phyloP scores from a whole-genome alignment of 1,284 basidiomycete genomes.

The Papiliotrema fonsecae region DNA sequence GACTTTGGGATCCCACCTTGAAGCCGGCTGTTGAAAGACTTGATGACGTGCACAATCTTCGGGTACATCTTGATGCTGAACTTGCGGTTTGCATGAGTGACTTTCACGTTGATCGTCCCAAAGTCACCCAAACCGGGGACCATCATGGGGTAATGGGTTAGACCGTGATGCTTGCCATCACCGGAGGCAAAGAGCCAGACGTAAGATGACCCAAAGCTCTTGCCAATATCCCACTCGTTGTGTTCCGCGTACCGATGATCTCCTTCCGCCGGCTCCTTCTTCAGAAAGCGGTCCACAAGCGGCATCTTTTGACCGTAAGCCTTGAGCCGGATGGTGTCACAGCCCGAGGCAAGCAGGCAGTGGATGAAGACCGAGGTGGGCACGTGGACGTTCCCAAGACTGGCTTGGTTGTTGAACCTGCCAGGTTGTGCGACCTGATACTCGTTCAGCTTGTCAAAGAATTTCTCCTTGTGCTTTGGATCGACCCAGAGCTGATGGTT shows the following conservation, averaged over 20 bases:
- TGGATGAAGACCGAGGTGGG: conserved; percentile 9
- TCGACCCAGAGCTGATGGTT: conserved; percentile 9
- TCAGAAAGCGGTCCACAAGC: neutral
- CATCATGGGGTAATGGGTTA: conserved; percentile 3
- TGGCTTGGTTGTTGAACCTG: conserved; percentile 7
- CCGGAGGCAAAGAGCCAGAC: conserved; percentile 13
- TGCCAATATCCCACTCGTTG: conserved; percentile 15
- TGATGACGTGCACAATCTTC: conserved; percentile 1
- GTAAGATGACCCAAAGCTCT: conserved; percentile 4
- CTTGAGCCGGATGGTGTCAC: conserved; percentile 8
- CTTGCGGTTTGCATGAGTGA: neutral
- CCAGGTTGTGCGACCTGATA: conserved; percentile 7
- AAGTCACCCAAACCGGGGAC: conserved; percentile 4
- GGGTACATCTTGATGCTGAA: conserved; percentile 5
- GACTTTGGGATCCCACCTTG: neutral
- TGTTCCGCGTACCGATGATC: conserved; percentile 4
- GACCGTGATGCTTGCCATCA: neutral
- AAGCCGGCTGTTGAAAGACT: neutral
- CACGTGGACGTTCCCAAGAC: conserved; percentile 2
- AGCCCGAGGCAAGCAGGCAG: conserved; percentile 5
- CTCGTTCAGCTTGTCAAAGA: conserved; percentile 2
- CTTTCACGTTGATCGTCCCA: conserved; percentile 6
- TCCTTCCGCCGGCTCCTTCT: conserved; percentile 8
- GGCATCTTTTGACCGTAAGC: conserved; percentile 15
- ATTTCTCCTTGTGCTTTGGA: conserved; percentile 2